Percentiles rank a stretch among this genome's conserved stretches.
These are phyloP conservation scores for Imleria badia DNA, from an alignment of 768 basidiomycete species.

Conservation along the genomic window DNA sequence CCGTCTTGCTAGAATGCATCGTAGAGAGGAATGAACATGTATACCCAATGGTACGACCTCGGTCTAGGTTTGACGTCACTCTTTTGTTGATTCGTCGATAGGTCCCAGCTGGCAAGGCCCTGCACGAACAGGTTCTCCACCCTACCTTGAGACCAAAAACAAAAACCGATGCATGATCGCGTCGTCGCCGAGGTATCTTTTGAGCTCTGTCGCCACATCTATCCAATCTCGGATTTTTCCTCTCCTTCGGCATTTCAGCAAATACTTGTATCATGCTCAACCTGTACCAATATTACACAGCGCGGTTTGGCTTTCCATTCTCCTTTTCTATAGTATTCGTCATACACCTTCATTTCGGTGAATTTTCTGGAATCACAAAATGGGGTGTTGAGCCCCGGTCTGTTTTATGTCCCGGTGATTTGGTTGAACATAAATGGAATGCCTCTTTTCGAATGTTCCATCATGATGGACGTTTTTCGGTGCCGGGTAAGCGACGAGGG, in stretches of 20 bases:
- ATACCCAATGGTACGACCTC: conserved; percentile 75
- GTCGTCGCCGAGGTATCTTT: not conserved
- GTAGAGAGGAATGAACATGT: conserved; percentile 86
- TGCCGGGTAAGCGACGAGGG: not conserved
- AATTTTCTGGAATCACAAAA: conserved; percentile 17
- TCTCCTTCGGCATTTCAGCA: conserved; percentile 4
- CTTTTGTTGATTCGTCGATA: conserved; percentile 26
- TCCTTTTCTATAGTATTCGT: not conserved
- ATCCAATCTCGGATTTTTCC: not conserved
- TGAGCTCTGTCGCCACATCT: not conserved
- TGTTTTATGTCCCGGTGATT: conserved; percentile 3
- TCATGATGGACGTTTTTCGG: not conserved
- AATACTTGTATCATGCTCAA: conserved; percentile 21
- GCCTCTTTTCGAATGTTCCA: not conserved
- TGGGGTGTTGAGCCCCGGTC: conserved; percentile 22
- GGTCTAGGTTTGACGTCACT: not conserved
- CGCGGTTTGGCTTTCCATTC: not conserved
- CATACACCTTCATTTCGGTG: conserved; percentile 2
- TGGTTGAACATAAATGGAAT: conserved; percentile 7
- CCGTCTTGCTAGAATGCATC: conserved; percentile 87
- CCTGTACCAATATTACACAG: conserved; percentile 26
- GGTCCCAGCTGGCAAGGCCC: conserved; percentile 91
- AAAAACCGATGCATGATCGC: conserved; percentile 25
- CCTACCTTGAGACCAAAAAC: conserved; percentile 42
- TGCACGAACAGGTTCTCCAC: conserved; percentile 89